Percentiles rank a stretch among this genome's conserved stretches.
phyloP scores from a whole-genome alignment of 345 rosid genomes.

The Brassica incana region DNA sequence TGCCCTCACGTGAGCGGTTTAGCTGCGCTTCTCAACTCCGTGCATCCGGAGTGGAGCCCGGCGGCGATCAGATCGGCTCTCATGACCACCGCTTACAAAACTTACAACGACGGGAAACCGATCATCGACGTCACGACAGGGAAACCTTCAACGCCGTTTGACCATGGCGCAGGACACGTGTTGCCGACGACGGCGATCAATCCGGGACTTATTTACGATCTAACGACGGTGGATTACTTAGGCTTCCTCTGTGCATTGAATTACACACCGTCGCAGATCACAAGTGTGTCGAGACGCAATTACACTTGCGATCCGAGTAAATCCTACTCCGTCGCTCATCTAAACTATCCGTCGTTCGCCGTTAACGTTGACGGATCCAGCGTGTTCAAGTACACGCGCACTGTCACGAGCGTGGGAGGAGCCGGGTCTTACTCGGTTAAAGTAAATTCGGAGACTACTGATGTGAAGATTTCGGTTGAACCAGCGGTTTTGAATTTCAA shows the following conservation, averaged over 20 bases:
- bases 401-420: slow-evolving; percentile 56
- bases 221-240: slow-evolving; percentile 61
- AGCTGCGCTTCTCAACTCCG: slow-evolving; percentile 70
- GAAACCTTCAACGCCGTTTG: slow-evolving; percentile 66
- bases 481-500: slow-evolving; percentile 33
- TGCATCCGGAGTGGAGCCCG: slow-evolving; percentile 83
- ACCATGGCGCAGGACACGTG: slow-evolving; percentile 90
- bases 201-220: slow-evolving; percentile 85
- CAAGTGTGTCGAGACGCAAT: slow-evolving; percentile 45
- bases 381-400: slow-evolving; percentile 57
- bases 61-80: slow-evolving; percentile 82
- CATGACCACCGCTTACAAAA: slow-evolving; percentile 81
- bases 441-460: no score
- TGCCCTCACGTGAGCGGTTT: slow-evolving; percentile 94
- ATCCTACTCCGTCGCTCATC: slow-evolving; percentile 46
- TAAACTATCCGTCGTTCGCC: slow-evolving; percentile 85
- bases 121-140: slow-evolving; percentile 62
- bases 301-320: slow-evolving; percentile 54
- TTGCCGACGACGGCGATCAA: slow-evolving; percentile 62
- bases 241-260: slow-evolving; percentile 74
- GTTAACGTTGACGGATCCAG: slow-evolving; percentile 43
- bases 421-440: no score
- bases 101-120: slow-evolving; percentile 54
- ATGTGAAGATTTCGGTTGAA: no score
- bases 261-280: slow-evolving; percentile 54